Evolutionary conservation across 108 stramenopile species (phyloP), one percentile per base, ranked within the genome.

Genomic region (Licmophora abbreviata): DNA sequence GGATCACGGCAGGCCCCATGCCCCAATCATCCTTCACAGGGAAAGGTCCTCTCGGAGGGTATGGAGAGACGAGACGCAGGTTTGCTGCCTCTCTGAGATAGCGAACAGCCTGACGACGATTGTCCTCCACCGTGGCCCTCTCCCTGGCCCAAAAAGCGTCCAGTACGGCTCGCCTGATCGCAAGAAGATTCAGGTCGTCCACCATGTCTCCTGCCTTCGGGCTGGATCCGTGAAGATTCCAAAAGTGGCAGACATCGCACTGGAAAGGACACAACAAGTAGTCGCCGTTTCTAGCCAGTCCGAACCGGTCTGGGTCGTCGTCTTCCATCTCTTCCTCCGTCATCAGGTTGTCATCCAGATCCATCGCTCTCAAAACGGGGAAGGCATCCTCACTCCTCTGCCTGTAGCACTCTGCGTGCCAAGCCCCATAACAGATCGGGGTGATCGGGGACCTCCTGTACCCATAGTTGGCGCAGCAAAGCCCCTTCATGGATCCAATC

Each of bases 101-200:
- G 3, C 38, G 15, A 1, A 5, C 38, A 4, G 18, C 38, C 20
- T 40, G 3, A 1, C 5, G 5, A 18, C 38, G 15, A 5, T 40
- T 40, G 38, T 40, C 20, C 5, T 40, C 38, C 5, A 40, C 38
- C 3, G 38, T 5, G 3, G 38, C 15, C 20, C 38, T 2, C 20
- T 40, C 38, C 20, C 38, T 40, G 15, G 38, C 38, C 38, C 38
- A 40, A 20, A 40, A 40, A 18, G 38, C 15, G 5, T 40, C 38
- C 38, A 40, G 5, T 4, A 5, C 20, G 2, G 38, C 38, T 40
- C 5, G 2, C 5, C 38, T 40, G 3, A 40, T 40, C 3, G 3
- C 18, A 15, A 40, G 15, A 15, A 40, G 2, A 18, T 40, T 15
- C 3, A 5, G 18, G 3, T 40, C 18, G 5, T 40, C 38, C 5